Conservation (phyloP, 2,329 filamentous ascomycete species). For the Rachicladosporium sp. region DNA sequence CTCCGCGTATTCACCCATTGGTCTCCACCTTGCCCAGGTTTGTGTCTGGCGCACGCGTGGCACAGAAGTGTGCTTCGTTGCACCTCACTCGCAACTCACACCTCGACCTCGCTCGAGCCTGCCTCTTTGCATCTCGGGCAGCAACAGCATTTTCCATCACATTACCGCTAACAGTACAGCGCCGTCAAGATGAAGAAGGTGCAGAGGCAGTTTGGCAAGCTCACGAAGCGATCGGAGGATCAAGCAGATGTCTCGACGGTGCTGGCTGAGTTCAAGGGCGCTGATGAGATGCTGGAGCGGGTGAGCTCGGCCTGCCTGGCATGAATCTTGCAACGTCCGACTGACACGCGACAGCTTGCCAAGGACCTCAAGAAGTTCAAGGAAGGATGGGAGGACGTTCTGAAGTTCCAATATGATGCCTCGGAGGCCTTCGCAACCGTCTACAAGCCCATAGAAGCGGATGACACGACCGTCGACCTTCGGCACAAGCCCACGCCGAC, state of each 20-base stretch:
- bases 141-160: not conserved
- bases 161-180: not conserved
- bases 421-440: conserved; percentile 57
- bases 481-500: conserved; percentile 47
- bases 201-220: conserved; percentile 61
- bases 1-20: too few species aligned
- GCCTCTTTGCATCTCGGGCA: not conserved
- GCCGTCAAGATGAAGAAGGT: conserved; percentile 30
- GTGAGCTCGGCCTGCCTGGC: too few species aligned
- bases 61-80: too few species aligned
- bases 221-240: conserved; percentile 59
- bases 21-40: too few species aligned
- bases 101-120: too few species aligned
- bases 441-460: conserved; percentile 63
- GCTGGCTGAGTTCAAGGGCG: conserved; percentile 69
- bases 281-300: conserved; percentile 60
- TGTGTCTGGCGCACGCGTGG: too few species aligned
- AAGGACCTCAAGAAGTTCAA: conserved; percentile 65
- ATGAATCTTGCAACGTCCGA: not conserved
- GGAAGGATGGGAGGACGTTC: conserved; percentile 64
- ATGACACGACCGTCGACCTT: conserved; percentile 31
- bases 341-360: conserved; percentile 46
- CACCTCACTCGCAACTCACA: too few species aligned
- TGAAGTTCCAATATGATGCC: conserved; percentile 55
- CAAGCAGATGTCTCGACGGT: conserved; percentile 64